Evolutionary conservation across 1,284 basidiomycete species (phyloP), one percentile per base, ranked within the genome.

Genomic region (Apiotrichum gamsii): DNA sequence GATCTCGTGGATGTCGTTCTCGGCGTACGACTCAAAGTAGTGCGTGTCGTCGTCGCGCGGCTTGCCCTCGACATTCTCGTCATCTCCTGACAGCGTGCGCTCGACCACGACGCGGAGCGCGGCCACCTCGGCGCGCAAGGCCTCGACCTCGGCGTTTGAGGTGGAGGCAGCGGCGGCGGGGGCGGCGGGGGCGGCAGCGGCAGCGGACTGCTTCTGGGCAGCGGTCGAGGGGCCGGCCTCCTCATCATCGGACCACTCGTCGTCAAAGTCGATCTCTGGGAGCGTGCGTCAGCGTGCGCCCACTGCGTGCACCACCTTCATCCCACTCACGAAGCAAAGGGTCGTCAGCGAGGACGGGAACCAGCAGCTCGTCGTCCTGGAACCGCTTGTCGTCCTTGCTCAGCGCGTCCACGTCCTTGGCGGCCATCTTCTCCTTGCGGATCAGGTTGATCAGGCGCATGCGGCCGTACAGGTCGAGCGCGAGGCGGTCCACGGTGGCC

Each of bases 1-100:
- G 58, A 78, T 77, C 64, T 80, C 78, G 70, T 80, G 78, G 45
- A 76, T 77, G 43, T 75, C 73, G 61, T 95, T 94, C 57, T 83
- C 83, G n/a, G 80, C 86, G 62, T 98, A 97, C 56, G 85, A 88
- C 52, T 88, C 80, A 72, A 97, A 98, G 72, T 98, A 98, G 66
- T 95, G 87, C 0, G 86, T 80, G 68, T 97, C 94, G 60, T 95
- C 88, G 58, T 93, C 88, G 30, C 83, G 60, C 41, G 69, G 60
- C 52, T 67, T 69, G 18, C 55, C 61, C 49, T 62, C 65, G 16
- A 72, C 61, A 16, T 59, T 62, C 39, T 52, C 51, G 19, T 37
- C 59, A 6, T 57, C 58, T 21, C 55, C 59, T 4, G 57, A 53
- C 23, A 70, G 43, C 6, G 61, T 60, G 16, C 56, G 54, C 37